A percentile compares a stretch with the other conserved stretches of the same genome.
Evolutionary conservation across 2,329 filamentous ascomycete species (phyloP).

Genomic region (Pseudohalonectria lignicola): DNA sequence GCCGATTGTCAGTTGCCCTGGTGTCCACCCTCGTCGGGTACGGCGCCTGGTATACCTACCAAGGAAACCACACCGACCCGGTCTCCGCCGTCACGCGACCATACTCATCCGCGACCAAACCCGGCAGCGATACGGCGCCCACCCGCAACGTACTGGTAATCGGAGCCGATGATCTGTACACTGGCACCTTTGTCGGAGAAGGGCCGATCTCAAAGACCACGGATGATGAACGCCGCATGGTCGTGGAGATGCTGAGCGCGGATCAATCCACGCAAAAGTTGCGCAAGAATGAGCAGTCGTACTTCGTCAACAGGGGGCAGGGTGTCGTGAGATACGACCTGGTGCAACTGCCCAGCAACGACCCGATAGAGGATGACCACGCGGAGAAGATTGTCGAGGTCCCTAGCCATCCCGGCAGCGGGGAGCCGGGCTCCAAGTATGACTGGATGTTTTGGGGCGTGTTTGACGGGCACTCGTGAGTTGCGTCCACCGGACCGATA

Average conservation of each 20-base stretch:
- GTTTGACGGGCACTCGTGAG: slow-evolving; percentile 90
- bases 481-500: too few relatives aligned
- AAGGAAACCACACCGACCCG: slow-evolving; percentile 19
- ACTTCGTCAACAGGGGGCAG: slow-evolving; percentile 75
- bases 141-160: slow-evolving; percentile 71
- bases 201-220: slow-evolving; percentile 81
- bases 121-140: slow-evolving; percentile 19
- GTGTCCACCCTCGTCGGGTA: slow-evolving; percentile 63
- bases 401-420: slow-evolving; percentile 40
- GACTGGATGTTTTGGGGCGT: slow-evolving; percentile 99
- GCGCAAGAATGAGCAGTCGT: slow-evolving; percentile 83
- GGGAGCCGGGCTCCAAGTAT: slow-evolving; percentile 40
- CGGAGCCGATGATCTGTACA: slow-evolving; percentile 82
- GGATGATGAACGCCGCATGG: slow-evolving; percentile 71
- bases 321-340: slow-evolving; percentile 93
- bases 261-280: slow-evolving; percentile 89
- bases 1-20: slow-evolving; percentile 55
- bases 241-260: slow-evolving; percentile 92
- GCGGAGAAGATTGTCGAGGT: slow-evolving; percentile 96
- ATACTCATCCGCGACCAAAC: not conserved
- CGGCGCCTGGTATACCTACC: slow-evolving; percentile 67
- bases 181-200: slow-evolving; percentile 74
- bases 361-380: slow-evolving; percentile 97
- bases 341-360: slow-evolving; percentile 89
- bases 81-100: slow-evolving; percentile 2